Percentiles rank a stretch among this genome's conserved stretches.
Evolutionary conservation across 2,329 filamentous ascomycete genomes (phyloP).

Genomic region (Xenosphaeropsis pyriputrescens): DNA sequence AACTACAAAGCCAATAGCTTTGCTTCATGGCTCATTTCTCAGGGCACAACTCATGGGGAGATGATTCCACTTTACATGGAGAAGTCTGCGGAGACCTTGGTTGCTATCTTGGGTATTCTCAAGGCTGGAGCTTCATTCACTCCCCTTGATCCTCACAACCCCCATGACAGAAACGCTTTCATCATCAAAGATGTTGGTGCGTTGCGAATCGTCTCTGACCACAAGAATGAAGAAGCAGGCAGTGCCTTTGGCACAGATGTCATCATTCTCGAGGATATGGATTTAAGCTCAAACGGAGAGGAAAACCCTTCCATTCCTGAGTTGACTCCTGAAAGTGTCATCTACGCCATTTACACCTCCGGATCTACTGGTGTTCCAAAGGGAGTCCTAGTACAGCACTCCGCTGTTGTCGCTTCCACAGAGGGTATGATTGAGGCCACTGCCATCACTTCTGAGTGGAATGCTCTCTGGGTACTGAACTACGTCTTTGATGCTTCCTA

Average conservation of each 20-base stretch:
- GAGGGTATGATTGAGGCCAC: slow-evolving; percentile 65
- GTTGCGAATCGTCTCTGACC: not conserved
- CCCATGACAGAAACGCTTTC: not conserved
- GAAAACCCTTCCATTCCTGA: not conserved
- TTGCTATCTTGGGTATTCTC: slow-evolving; percentile 12
- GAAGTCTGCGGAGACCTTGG: not conserved
- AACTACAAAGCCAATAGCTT: too few relatives aligned
- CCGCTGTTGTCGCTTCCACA: slow-evolving; percentile 61
- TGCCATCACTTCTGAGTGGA: slow-evolving; percentile 40
- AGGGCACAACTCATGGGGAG: not conserved
- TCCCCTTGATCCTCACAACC: slow-evolving; percentile 13
- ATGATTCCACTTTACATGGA: not conserved
- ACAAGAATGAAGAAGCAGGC: not conserved
- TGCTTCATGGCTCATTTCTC: too few relatives aligned
- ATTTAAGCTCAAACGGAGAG: not conserved
- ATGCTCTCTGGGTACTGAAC: slow-evolving; percentile 78
- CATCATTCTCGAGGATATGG: not conserved
- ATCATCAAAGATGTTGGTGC: not conserved
- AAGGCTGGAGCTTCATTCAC: slow-evolving; percentile 13
- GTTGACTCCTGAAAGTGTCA: slow-evolving; percentile 25
- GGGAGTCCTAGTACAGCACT: slow-evolving; percentile 66
- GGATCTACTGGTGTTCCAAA: slow-evolving; percentile 78
- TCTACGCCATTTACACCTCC: slow-evolving; percentile 84
- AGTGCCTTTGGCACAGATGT: not conserved
- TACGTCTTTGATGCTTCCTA: slow-evolving; percentile 85